Evolutionary conservation across 768 basidiomycete genomes (phyloP), one percentile per base, ranked within the genome.

Genomic region (Coprinopsis cinerea): DNA sequence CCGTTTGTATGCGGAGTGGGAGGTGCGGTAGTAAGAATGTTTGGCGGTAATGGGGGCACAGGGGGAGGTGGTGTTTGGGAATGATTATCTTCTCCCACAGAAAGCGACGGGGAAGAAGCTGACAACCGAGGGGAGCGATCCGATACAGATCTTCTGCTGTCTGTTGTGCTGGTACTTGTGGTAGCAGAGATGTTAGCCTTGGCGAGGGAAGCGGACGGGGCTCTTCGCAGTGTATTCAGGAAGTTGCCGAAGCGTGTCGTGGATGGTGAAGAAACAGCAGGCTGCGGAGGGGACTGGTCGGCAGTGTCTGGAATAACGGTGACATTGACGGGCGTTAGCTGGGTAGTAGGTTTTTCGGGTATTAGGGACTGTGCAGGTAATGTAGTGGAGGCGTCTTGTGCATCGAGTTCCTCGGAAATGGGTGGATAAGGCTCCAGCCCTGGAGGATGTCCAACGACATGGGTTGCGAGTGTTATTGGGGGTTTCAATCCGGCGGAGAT

Each of bases 101-200:
- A 56, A 28, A 65, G 59, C 1, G 62, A 57, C 28, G 66, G 61
- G 10, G 64, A 57, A 15, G 64, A 64, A 26, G 60, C 55, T 2
- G 63, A 61, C n/a, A 61, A 55, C 20, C 61, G 57, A 20, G 65
- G 64, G 7, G 64, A 64, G 47, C 60, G 62, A 18, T 67, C 62
- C 14, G 59, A 47, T 22, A 52, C 44, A 4, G 65, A 62, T 28
- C 60, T 62, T 35, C 62, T 62, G 3, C 44, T 48, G 4, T 69
- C 69, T 47, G 46, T 52, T n/a, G 56, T 56, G 26, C 55, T 56
- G 6, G 50, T 22, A 42, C 45, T 52, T 30, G 22, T 6, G 17
- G 6, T 43, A 13, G 48, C 26, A 27, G 36, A 45, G 26, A 54
- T 30, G 22, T 47, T 47, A 3, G 52, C 49, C 42, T 58, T 60